These are phyloP conservation scores for Aspergillus hortae DNA, from an alignment of 2,329 filamentous ascomycete genomes.

Conservation along the genomic window DNA sequence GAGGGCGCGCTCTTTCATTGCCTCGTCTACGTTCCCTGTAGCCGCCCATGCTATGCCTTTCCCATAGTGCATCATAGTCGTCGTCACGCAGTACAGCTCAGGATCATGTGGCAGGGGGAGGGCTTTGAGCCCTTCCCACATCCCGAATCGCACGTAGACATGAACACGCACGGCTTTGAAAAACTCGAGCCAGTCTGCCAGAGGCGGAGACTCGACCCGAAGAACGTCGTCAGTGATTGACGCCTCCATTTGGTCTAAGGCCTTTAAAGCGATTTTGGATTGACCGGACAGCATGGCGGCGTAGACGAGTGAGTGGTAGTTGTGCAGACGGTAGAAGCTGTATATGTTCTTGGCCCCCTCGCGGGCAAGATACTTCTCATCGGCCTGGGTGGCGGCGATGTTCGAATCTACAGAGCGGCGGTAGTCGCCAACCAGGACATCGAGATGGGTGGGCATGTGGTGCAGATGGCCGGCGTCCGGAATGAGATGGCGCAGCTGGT, in stretches of 20 bases:
- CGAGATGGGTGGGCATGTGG: constrained; percentile 75
- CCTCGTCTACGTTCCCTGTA: constrained; percentile 50
- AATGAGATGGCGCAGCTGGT: constrained; percentile 60
- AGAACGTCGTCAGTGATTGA: constrained; percentile 59
- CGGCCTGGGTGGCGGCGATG: constrained; percentile 60
- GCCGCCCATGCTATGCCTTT: constrained; percentile 64
- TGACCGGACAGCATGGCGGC: constrained; percentile 72
- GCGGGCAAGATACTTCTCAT: constrained; percentile 61
- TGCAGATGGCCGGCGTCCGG: constrained; percentile 67
- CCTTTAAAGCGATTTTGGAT: constrained; percentile 58
- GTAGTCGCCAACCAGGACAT: constrained; percentile 70
- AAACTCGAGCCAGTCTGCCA: constrained; percentile 75
- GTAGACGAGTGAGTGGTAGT: constrained; percentile 71
- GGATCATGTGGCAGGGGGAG: constrained; percentile 55
- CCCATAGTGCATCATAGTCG: constrained; percentile 65
- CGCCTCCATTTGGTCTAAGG: constrained; percentile 55
- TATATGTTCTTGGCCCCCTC: constrained; percentile 66
- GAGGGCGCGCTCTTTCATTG: constrained; percentile 47
- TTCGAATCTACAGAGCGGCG: constrained; percentile 65
- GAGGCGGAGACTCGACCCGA: constrained; percentile 62
- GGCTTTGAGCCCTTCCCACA: constrained; percentile 63
- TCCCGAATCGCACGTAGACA: constrained; percentile 67
- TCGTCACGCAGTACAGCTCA: constrained; percentile 64
- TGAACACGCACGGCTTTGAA: constrained; percentile 66
- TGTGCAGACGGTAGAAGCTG: constrained; percentile 68